These are phyloP conservation scores for Rostrohypoxylon terebratum DNA, from an alignment of 495 filamentous ascomycete species.

Conservation along the genomic window DNA sequence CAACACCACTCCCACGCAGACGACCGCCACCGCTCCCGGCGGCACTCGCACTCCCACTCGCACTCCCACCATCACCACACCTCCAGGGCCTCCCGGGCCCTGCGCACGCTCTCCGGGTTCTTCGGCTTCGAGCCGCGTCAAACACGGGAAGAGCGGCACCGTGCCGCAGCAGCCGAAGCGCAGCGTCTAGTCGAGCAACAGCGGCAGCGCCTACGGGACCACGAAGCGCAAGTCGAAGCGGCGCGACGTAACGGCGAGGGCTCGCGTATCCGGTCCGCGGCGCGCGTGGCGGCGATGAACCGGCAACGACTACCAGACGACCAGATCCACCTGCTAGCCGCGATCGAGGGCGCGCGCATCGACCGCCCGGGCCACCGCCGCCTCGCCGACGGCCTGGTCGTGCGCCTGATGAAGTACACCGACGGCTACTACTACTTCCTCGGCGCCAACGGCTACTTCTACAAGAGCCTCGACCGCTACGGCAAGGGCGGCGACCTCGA, in stretches of 20 bases:
- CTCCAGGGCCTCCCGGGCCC: not conserved
- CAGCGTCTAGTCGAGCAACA: not conserved
- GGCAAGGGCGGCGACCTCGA: not conserved
- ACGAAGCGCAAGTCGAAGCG: not conserved
- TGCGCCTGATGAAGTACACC: not conserved
- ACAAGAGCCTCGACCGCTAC: not conserved
- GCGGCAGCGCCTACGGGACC: not conserved
- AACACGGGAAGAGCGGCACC: not conserved
- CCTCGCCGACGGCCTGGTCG: not conserved
- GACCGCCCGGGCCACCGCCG: not conserved
- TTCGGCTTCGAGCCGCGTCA: not conserved
- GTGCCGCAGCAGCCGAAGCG: not conserved
- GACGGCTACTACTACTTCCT: constrained; percentile 29
- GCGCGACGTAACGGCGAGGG: not conserved
- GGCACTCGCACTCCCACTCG: not conserved
- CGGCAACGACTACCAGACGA: constrained; percentile 3
- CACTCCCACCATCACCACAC: not conserved
- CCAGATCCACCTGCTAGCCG: constrained; percentile 12
- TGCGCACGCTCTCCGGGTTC: not conserved
- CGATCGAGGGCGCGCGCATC: constrained; percentile 23
- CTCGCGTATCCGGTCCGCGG: not conserved
- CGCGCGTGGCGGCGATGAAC: not conserved
- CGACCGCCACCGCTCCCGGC: not conserved
- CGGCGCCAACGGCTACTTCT: constrained; percentile 7
- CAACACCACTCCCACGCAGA: too few relatives aligned